Percentiles rank a stretch among this genome's conserved stretches.
phyloP scores from a whole-genome alignment of 1,284 basidiomycete species.

The Xanthoconium separans region DNA sequence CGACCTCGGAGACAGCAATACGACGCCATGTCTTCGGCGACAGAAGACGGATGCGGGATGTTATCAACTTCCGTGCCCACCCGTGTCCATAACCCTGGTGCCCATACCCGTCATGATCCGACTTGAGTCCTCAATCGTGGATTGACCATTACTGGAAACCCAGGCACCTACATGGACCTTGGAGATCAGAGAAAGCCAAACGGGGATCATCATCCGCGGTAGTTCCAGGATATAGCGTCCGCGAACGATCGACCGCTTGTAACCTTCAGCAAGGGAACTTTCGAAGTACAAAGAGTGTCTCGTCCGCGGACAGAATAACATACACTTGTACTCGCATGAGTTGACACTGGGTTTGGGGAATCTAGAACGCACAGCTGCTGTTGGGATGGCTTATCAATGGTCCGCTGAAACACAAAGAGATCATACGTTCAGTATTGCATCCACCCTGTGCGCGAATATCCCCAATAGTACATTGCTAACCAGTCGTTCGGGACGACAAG shows the following conservation, averaged over 20 bases:
- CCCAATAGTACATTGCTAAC: not conserved
- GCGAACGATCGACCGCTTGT: not conserved
- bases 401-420: not conserved
- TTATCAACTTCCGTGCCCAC: conserved; percentile 2
- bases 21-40: conserved; percentile 4
- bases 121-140: not conserved
- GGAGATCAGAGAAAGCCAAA: not conserved
- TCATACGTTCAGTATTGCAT: not conserved
- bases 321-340: not conserved
- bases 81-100: not conserved
- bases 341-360: not conserved
- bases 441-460: not conserved
- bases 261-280: not conserved
- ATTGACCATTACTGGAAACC: not conserved
- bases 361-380: not conserved
- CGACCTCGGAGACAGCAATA: not conserved
- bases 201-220: not conserved
- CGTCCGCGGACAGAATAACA: conserved; percentile 17
- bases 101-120: conserved; percentile 12
- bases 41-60: conserved; percentile 5
- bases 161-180: not conserved
- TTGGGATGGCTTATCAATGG: not conserved
- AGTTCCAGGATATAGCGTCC: not conserved
- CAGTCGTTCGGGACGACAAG: too few species aligned
- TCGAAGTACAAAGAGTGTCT: not conserved